Evolutionary conservation across 495 filamentous ascomycete species (phyloP).

Genomic region (Aspergillus baeticus): DNA sequence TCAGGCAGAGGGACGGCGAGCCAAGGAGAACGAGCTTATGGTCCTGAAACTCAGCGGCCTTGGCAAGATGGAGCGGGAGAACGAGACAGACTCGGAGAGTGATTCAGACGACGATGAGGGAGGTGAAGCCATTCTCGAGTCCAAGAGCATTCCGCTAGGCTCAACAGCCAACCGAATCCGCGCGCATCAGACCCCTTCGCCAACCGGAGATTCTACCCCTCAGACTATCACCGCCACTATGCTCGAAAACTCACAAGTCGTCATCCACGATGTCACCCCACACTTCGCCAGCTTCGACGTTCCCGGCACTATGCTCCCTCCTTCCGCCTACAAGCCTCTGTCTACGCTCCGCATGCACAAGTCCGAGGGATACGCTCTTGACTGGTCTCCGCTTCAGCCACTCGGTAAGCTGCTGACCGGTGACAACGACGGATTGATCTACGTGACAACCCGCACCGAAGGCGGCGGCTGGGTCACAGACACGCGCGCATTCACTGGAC

Average conservation of each 20-base stretch:
- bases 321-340: constrained; percentile 80
- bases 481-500: constrained; percentile 74
- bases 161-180: constrained; percentile 93
- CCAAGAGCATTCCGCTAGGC: constrained; percentile 77
- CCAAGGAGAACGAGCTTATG: constrained; percentile 88
- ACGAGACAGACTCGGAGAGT: constrained; percentile 68
- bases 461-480: constrained; percentile 87
- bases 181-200: constrained; percentile 68
- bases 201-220: constrained; percentile 60
- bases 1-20: constrained; percentile 72
- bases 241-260: constrained; percentile 81
- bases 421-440: constrained; percentile 88
- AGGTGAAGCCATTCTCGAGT: constrained; percentile 91
- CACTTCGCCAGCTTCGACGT: constrained; percentile 85
- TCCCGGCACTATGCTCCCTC: constrained; percentile 75
- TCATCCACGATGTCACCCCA: constrained; percentile 90
- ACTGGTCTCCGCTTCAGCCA: constrained; percentile 81
- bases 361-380: constrained; percentile 88
- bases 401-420: constrained; percentile 86
- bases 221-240: constrained; percentile 86
- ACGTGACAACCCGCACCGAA: constrained; percentile 77
- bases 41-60: constrained; percentile 93
- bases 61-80: constrained; percentile 77
- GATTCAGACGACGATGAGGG: constrained; percentile 74
- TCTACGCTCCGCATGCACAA: constrained; percentile 88